Evolutionary conservation across 2,329 filamentous ascomycete genomes (phyloP), one percentile per base, ranked within the genome.

Genomic region (Exophiala sp.): DNA sequence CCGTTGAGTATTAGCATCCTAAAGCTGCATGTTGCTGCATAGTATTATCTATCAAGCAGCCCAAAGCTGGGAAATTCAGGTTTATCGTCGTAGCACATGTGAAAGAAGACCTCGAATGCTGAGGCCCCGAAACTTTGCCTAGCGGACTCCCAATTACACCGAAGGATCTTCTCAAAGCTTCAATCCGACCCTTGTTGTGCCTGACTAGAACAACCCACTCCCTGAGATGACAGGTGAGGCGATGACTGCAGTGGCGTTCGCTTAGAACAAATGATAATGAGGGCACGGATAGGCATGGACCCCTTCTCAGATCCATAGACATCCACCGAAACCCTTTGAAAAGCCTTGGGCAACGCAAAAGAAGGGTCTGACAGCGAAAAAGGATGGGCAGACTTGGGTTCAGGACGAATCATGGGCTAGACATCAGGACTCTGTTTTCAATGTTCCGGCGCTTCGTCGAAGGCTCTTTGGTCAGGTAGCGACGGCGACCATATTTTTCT

Each of bases 171-270:
- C 8, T n/a, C 23, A n/a, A 45, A 30, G 21, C 10, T 14, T 37
- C 30, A 9, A 34, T 2, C 19, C 29, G 13, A 32, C 14, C 13
- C 14, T 13, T 7, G 19, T 11, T 37, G 23, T 35, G 35, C 43
- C 43, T 45, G 43, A 45, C 43, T 45, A 27, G 43, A 30, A 18
- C 21, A 45, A 13, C 43, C n/a, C n/a, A n/a, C n/a, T n/a, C 30
- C 30, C n/a, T 23, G 21, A 43, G 30, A 24, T 24, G 21, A 23
- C 11, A 2, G 21, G 43, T 10, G 30, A 23, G 35, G 21, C 6
- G 30, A 45, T 45, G 43, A 45, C 43, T 23, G 30, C 19, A 37
- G 43, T 45, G 43, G 43, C 43, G 43, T 45, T 45, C 30, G 30
- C 23, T 45, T 23, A 45, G n/a, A 24, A 24, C 32, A 9, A 37